phyloP scores from a whole-genome alignment of 306 rosid genomes.

The Cyclanthera cordifolia region DNA sequence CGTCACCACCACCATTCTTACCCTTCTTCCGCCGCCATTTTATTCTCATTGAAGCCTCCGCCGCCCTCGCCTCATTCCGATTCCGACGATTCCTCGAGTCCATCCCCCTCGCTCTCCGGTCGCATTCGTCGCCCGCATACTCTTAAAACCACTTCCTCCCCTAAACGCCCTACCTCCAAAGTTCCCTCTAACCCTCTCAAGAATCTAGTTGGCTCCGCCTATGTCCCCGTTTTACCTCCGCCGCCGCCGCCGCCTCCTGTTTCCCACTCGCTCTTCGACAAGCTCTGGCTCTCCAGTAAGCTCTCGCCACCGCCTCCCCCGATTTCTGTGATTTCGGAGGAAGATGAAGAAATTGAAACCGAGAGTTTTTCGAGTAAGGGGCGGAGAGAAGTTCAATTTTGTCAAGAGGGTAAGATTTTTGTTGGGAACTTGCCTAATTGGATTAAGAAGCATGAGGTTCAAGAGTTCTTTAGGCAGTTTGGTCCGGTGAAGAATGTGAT shows the following conservation, averaged over 20 bases:
- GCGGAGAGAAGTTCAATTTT: slow-evolving; percentile 19
- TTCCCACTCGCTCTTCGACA: slow-evolving; percentile 38
- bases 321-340: neutral
- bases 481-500: slow-evolving; percentile 66
- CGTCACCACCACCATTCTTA: slow-evolving; percentile 16
- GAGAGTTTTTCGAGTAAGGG: slow-evolving; percentile 11
- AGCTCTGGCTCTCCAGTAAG: slow-evolving; percentile 84
- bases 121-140: slow-evolving; percentile 64
- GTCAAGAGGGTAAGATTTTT: slow-evolving; percentile 79
- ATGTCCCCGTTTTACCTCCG: slow-evolving; percentile 11
- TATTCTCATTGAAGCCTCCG: slow-evolving; percentile 35
- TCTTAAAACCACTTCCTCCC: slow-evolving; percentile 22
- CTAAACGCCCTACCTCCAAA: slow-evolving; percentile 22
- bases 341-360: slow-evolving; percentile 2
- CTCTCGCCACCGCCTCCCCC: slow-evolving; percentile 41
- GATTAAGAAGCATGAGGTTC: slow-evolving; percentile 57
- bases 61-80: slow-evolving; percentile 24
- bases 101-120: slow-evolving; percentile 20
- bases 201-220: slow-evolving; percentile 22
- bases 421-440: slow-evolving; percentile 77
- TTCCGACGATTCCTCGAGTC: slow-evolving; percentile 18
- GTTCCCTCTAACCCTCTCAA: slow-evolving; percentile 46
- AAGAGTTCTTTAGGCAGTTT: slow-evolving; percentile 71
- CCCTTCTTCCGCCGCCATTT: slow-evolving; percentile 17
- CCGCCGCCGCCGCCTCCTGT: neutral